These are phyloP conservation scores for Alternaria sp. DNA, from an alignment of 2,329 filamentous ascomycete species.

Conservation along the genomic window DNA sequence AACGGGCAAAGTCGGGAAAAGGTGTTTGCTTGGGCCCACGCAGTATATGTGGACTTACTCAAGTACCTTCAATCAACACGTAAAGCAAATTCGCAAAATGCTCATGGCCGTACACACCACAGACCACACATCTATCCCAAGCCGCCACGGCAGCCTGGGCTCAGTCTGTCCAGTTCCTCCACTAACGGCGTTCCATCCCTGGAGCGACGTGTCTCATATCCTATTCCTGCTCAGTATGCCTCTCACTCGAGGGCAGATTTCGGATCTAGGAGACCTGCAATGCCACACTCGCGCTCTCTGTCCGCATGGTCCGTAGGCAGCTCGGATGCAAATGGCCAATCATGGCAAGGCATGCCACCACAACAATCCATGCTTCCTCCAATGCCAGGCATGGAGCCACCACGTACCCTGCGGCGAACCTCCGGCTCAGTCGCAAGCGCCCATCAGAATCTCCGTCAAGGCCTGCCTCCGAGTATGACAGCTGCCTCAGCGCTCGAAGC, in stretches of 20 bases:
- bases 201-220: slow-evolving; percentile 40
- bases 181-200: slow-evolving; percentile 36
- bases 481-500: slow-evolving; percentile 47
- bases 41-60: slow-evolving; percentile 57
- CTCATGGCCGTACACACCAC: slow-evolving; percentile 51
- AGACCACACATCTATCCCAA: slow-evolving; percentile 67
- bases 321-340: slow-evolving; percentile 22
- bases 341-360: slow-evolving; percentile 34
- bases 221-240: slow-evolving; percentile 30
- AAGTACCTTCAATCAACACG: slow-evolving; percentile 56
- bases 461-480: slow-evolving; percentile 42
- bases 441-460: slow-evolving; percentile 34
- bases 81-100: slow-evolving; percentile 48
- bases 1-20: slow-evolving; percentile 53
- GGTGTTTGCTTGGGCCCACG: slow-evolving; percentile 54
- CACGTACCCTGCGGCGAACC: slow-evolving; percentile 41
- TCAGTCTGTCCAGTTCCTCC: slow-evolving; percentile 54
- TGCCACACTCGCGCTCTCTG: slow-evolving; percentile 38
- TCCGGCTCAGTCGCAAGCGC: slow-evolving; percentile 42
- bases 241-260: slow-evolving; percentile 29
- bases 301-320: slow-evolving; percentile 36
- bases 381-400: slow-evolving; percentile 31
- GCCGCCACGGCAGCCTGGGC: slow-evolving; percentile 63
- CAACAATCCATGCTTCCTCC: slow-evolving; percentile 32
- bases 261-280: slow-evolving; percentile 24